phyloP scores from a whole-genome alignment of 1,284 basidiomycete genomes.

The Ustilago xerochloae region DNA sequence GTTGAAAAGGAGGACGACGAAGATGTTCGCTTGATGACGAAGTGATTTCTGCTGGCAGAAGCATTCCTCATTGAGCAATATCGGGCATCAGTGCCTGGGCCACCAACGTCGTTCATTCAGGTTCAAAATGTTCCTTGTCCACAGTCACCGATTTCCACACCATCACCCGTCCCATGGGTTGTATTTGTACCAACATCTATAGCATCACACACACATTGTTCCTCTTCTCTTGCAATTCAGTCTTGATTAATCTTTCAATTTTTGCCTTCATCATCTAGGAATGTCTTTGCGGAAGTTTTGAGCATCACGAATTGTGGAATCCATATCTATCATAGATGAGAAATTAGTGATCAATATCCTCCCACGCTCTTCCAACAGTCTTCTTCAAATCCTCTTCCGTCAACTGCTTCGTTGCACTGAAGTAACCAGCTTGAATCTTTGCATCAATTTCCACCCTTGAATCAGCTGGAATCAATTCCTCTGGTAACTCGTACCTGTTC shows the following conservation, averaged over 20 bases:
- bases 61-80: background rate
- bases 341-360: slow-evolving; percentile 66
- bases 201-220: background rate
- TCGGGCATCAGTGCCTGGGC: too few species aligned
- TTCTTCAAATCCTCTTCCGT: slow-evolving; percentile 51
- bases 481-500: slow-evolving; percentile 68
- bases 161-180: background rate
- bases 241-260: too few species aligned
- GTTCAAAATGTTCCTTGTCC: background rate
- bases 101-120: too few species aligned
- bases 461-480: slow-evolving; percentile 58
- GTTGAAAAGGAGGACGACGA: slow-evolving; percentile 32
- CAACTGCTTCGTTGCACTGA: slow-evolving; percentile 43
- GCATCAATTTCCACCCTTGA: slow-evolving; percentile 58
- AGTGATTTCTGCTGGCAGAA: background rate
- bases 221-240: background rate
- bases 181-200: background rate
- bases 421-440: slow-evolving; percentile 81
- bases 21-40: slow-evolving; percentile 30
- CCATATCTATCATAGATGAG: too few species aligned
- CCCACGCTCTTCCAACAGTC: slow-evolving; percentile 87
- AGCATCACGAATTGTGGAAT: too few species aligned
- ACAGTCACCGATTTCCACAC: too few species aligned
- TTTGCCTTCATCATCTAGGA: too few species aligned
- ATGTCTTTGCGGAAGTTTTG: too few species aligned